Conservation (phyloP, 2,329 filamentous ascomycete genomes). For the Tolypocladium endophyticum region DNA sequence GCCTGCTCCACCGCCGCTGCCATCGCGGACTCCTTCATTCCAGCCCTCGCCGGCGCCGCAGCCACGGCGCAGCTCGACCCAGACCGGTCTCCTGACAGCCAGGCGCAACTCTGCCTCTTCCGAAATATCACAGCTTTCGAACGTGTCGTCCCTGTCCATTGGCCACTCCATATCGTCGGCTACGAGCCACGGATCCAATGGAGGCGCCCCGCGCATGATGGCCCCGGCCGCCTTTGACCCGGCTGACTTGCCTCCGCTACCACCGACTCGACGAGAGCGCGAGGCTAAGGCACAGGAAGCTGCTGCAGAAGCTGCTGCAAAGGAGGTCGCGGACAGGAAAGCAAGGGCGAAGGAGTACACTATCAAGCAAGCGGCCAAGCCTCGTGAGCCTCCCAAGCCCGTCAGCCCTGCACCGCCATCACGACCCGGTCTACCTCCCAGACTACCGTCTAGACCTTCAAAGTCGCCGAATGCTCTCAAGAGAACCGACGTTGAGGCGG, state of each 20-base stretch:
- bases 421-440: slow-evolving; percentile 36
- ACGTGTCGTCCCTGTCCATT: slow-evolving; percentile 41
- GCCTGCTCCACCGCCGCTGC: slow-evolving; percentile 21
- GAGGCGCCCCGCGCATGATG: slow-evolving; percentile 33
- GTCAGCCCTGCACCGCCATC: slow-evolving; percentile 15
- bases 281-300: slow-evolving; percentile 32
- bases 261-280: slow-evolving; percentile 41
- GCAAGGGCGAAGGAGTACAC: slow-evolving; percentile 3
- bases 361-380: slow-evolving; percentile 2
- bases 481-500: background rate
- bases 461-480: slow-evolving; percentile 14
- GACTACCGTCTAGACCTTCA: slow-evolving; percentile 38
- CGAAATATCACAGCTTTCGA: slow-evolving; percentile 43
- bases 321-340: slow-evolving; percentile 2
- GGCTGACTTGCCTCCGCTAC: slow-evolving; percentile 46
- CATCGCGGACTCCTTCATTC: slow-evolving; percentile 16
- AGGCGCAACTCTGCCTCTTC: slow-evolving; percentile 49
- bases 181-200: slow-evolving; percentile 35
- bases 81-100: slow-evolving; percentile 24
- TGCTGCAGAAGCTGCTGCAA: slow-evolving; percentile 10
- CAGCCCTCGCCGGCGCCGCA: slow-evolving; percentile 37
- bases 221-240: slow-evolving; percentile 43
- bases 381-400: slow-evolving; percentile 9
- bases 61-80: slow-evolving; percentile 35
- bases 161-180: slow-evolving; percentile 33